Percentiles rank a stretch among this genome's conserved stretches.
phyloP scores from a whole-genome alignment of 495 filamentous ascomycete genomes.

The Penicillium verhagenii region DNA sequence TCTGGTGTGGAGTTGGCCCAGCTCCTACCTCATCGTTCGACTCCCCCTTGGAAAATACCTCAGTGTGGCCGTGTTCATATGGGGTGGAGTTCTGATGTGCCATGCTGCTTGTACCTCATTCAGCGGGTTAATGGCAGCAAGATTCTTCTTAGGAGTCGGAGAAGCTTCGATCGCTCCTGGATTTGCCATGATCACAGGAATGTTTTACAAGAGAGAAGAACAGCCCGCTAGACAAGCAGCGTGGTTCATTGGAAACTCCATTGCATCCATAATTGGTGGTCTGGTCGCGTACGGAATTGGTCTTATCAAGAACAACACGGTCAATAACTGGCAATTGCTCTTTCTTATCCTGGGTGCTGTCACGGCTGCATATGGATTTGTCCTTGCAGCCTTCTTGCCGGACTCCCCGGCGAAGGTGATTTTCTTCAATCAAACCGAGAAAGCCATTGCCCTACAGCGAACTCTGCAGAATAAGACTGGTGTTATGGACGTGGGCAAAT shows the following conservation, averaged over 20 bases:
- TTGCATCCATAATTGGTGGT: constrained; percentile 48
- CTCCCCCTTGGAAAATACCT: constrained; percentile 54
- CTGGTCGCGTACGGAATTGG: constrained; percentile 45
- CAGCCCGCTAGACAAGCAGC: constrained; percentile 54
- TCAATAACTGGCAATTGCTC: constrained; percentile 35
- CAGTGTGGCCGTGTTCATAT: constrained; percentile 31
- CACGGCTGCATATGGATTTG: constrained; percentile 36
- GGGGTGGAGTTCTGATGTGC: constrained; percentile 33
- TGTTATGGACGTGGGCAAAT: constrained; percentile 56
- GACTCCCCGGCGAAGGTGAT: constrained; percentile 48
- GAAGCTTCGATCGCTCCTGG: constrained; percentile 58
- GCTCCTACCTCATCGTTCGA: constrained; percentile 49
- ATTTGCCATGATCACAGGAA: constrained; percentile 56
- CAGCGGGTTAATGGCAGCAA: constrained; percentile 44
- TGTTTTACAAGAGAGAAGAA: constrained; percentile 54
- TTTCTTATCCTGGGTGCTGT: constrained; percentile 41
- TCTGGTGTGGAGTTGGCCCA: constrained; percentile 49
- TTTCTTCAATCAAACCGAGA: constrained; percentile 45
- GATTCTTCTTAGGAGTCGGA: constrained; percentile 55
- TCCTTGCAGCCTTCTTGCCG: constrained; percentile 44
- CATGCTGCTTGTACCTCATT: constrained; percentile 51
- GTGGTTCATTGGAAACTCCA: constrained; percentile 54
- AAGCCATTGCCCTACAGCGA: constrained; percentile 53
- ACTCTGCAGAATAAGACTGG: constrained; percentile 58
- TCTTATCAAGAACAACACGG: constrained; percentile 22